Percentiles rank a stretch among this genome's conserved stretches.
These are phyloP conservation scores for Choiromyces venosus DNA, from an alignment of 495 filamentous ascomycete genomes.

Conservation along the genomic window DNA sequence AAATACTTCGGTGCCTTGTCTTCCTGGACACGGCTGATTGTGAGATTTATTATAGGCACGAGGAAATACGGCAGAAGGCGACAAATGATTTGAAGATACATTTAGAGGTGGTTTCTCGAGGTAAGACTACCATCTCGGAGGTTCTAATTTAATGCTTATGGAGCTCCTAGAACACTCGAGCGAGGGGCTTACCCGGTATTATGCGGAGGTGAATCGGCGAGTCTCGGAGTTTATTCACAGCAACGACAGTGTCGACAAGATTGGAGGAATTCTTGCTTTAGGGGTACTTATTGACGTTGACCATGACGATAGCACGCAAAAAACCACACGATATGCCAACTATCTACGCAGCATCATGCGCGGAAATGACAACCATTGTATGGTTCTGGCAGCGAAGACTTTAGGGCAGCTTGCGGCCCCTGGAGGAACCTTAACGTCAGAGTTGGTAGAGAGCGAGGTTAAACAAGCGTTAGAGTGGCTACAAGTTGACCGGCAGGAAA, in stretches of 20 bases:
- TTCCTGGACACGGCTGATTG: slow-evolving; percentile 4
- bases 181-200: slow-evolving; percentile 60
- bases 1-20: neutral
- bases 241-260: slow-evolving; percentile 74
- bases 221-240: slow-evolving; percentile 70
- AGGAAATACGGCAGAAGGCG: slow-evolving; percentile 44
- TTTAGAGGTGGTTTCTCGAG: slow-evolving; percentile 39
- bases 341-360: slow-evolving; percentile 81
- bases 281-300: slow-evolving; percentile 92
- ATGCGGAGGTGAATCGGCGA: slow-evolving; percentile 59
- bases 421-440: slow-evolving; percentile 88
- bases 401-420: slow-evolving; percentile 84
- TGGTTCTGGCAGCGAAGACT: slow-evolving; percentile 79
- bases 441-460: slow-evolving; percentile 93
- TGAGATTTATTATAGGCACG: slow-evolving; percentile 36
- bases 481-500: slow-evolving; percentile 89
- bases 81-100: slow-evolving; percentile 40
- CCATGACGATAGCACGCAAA: slow-evolving; percentile 86
- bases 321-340: slow-evolving; percentile 86
- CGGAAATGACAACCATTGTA: slow-evolving; percentile 78
- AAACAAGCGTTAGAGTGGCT: slow-evolving; percentile 92
- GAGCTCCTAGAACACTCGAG: slow-evolving; percentile 54
- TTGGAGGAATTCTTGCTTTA: slow-evolving; percentile 86
- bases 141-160: slow-evolving; percentile 10
- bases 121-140: slow-evolving; percentile 15